phyloP scores from a whole-genome alignment of 768 basidiomycete species.

The Podaxis sp. region DNA sequence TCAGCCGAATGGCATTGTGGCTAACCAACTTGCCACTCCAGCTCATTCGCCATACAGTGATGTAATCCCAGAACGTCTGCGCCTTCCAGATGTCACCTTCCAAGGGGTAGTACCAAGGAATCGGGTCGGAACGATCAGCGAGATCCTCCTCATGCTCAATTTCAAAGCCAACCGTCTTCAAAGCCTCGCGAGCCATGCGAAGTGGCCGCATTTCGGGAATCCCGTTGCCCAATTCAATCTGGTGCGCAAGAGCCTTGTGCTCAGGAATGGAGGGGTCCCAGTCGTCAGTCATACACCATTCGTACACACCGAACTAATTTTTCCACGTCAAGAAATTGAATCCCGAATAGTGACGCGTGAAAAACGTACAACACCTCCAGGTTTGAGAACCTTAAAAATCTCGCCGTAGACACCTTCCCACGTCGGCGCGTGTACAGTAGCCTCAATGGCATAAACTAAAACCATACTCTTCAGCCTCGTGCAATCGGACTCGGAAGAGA shows the following conservation, averaged over 20 bases:
- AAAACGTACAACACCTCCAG: constrained; percentile 82
- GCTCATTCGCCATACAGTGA: constrained; percentile 89
- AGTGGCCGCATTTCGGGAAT: constrained; percentile 96
- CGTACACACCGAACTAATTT: constrained; percentile 92
- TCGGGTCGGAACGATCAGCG: constrained; percentile 72
- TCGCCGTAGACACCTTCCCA: constrained; percentile 96
- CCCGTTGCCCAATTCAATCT: constrained; percentile 92
- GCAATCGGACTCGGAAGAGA: no score
- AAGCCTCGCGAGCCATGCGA: constrained; percentile 64
- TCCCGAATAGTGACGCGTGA: neutral
- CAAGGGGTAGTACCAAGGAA: constrained; percentile 96
- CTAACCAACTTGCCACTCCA: constrained; percentile 82
- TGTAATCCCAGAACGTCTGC: constrained; percentile 90
- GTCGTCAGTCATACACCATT: constrained; percentile 97
- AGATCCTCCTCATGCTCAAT: constrained; percentile 93
- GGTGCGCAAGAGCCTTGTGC: constrained; percentile 90
- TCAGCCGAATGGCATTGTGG: constrained; percentile 70
- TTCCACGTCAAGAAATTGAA: neutral
- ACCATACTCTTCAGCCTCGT: constrained; percentile 4
- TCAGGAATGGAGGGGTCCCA: constrained; percentile 85
- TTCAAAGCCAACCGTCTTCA: constrained; percentile 81
- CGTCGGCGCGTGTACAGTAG: constrained; percentile 92
- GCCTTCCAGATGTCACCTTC: constrained; percentile 92
- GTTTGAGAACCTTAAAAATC: constrained; percentile 92
- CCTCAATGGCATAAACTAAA: constrained; percentile 94